A percentile compares a stretch with the other conserved stretches of the same genome.
Conservation (phyloP, 2,329 filamentous ascomycete genomes). For the Neofusicoccum umdonicola region DNA sequence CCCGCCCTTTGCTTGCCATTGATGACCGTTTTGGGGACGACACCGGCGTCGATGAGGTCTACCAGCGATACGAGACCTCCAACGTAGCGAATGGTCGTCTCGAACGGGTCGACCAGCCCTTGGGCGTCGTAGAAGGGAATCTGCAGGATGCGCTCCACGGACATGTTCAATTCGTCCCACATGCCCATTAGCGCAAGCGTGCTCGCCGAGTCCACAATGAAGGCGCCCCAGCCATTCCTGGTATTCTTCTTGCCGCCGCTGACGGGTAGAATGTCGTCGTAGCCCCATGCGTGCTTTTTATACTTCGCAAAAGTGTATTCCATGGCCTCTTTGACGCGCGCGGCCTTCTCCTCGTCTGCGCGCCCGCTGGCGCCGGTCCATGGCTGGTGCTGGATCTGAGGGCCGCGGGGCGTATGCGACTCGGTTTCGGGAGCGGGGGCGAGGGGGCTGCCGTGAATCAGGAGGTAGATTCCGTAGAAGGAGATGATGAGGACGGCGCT, state of each 20-base stretch:
- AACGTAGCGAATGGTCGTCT: slow-evolving; percentile 43
- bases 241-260: slow-evolving; percentile 34
- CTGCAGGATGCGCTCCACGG: slow-evolving; percentile 37
- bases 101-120: slow-evolving; percentile 41
- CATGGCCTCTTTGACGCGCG: slow-evolving; percentile 38
- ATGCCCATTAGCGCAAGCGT: slow-evolving; percentile 43
- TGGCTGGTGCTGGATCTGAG: slow-evolving; percentile 32
- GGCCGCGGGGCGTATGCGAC: slow-evolving; percentile 19
- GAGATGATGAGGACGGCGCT: slow-evolving; percentile 39
- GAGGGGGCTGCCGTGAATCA: slow-evolving; percentile 30
- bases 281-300: slow-evolving; percentile 39
- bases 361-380: slow-evolving; percentile 35
- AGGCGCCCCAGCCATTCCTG: slow-evolving; percentile 43
- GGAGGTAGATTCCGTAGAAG: slow-evolving; percentile 40
- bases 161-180: slow-evolving; percentile 42
- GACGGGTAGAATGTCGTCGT: slow-evolving; percentile 40
- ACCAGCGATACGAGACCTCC: slow-evolving; percentile 40
- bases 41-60: slow-evolving; percentile 41
- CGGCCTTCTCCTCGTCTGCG: slow-evolving; percentile 34
- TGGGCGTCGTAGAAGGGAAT: slow-evolving; percentile 37
- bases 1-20: slow-evolving; percentile 29
- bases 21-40: slow-evolving; percentile 36
- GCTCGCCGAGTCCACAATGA: slow-evolving; percentile 42
- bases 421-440: not conserved
- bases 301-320: slow-evolving; percentile 42